Conservation (phyloP, 1,284 basidiomycete genomes). For the Moesziomyces globuligerus region DNA sequence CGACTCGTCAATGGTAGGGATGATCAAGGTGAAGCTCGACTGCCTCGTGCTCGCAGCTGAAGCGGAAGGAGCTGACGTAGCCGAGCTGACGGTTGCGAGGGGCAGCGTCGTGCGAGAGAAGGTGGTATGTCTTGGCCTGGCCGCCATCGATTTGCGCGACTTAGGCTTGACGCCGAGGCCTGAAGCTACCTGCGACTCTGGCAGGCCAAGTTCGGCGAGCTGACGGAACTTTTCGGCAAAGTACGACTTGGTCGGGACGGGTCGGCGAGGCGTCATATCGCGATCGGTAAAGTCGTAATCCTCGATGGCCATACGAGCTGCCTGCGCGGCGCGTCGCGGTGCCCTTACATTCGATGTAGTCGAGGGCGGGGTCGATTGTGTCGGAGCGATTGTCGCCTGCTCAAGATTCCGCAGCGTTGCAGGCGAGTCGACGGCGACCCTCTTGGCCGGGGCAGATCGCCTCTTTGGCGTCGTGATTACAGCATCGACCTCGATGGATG, state of each 20-base stretch:
- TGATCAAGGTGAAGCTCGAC: constrained; percentile 17
- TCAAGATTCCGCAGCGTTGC: constrained; percentile 6
- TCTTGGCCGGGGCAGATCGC: neutral
- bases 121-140: constrained; percentile 11
- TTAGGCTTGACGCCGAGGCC: neutral
- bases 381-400: constrained; percentile 2
- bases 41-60: constrained; percentile 13
- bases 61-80: no score
- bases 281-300: constrained; percentile 47
- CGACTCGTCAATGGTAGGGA: constrained; percentile 12
- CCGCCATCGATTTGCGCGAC: constrained; percentile 17
- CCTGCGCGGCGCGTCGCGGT: constrained; percentile 38
- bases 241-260: constrained; percentile 43
- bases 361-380: constrained; percentile 23
- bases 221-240: constrained; percentile 37
- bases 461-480: constrained; percentile 15
- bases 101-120: constrained; percentile 24
- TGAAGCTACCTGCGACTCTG: constrained; percentile 6
- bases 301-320: constrained; percentile 34
- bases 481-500: neutral
- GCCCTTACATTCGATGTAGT: constrained; percentile 13
- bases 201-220: constrained; percentile 20
- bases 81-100: constrained; percentile 16
- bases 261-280: constrained; percentile 42
- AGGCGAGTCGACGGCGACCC: neutral